Evolutionary conservation across 2,329 filamentous ascomycete species (phyloP).

Genomic region (Aspergillus unguis): DNA sequence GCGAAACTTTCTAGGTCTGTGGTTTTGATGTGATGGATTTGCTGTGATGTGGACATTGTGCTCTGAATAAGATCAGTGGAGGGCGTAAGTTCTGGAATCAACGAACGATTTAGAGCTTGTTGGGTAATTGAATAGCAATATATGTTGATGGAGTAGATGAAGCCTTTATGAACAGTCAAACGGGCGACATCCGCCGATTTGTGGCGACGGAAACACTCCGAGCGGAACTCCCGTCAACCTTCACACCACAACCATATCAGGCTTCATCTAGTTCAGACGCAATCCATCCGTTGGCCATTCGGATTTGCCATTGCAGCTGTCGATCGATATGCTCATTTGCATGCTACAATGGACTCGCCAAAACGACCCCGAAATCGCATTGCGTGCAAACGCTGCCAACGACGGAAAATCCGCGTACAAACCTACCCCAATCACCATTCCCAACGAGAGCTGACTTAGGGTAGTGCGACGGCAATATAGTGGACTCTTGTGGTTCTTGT

Average conservation of each 20-base stretch:
- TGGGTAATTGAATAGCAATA: background rate
- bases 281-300: no score
- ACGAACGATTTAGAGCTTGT: background rate
- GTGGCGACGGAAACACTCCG: no score
- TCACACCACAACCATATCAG: no score
- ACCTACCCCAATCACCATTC: background rate
- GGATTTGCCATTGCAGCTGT: no score
- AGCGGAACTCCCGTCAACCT: no score
- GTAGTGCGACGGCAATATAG: constrained; percentile 47
- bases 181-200: no score
- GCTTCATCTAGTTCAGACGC: no score
- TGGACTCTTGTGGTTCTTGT: constrained; percentile 43
- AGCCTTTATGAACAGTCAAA: background rate
- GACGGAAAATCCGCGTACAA: constrained; percentile 49
- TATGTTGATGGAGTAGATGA: background rate
- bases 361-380: constrained; percentile 31
- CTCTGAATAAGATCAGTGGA: no score
- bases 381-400: constrained; percentile 43
- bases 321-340: no score
- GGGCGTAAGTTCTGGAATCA: no score
- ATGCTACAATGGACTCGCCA: constrained; percentile 24
- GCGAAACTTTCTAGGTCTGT: constrained; percentile 24
- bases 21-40: constrained; percentile 19
- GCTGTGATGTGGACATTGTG: constrained; percentile 11
- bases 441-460: constrained; percentile 2